These are phyloP conservation scores for Choricystis sp. DNA, from an alignment of 139 green algal genomes.

Conservation along the genomic window DNA sequence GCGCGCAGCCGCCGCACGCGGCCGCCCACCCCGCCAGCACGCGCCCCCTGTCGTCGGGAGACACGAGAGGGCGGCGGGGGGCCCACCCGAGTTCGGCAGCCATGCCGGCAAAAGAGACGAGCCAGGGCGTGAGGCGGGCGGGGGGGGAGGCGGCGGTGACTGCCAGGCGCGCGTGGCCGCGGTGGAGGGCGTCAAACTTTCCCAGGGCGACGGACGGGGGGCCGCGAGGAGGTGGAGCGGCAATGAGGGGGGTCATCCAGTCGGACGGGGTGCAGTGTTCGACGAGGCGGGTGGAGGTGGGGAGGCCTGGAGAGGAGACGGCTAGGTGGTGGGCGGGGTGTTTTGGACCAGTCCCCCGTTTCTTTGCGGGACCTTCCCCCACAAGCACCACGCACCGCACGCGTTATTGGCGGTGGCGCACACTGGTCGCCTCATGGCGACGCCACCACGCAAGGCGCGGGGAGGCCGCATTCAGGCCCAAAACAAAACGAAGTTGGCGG, in stretches of 20 bases:
- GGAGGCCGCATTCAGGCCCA: too few relatives aligned
- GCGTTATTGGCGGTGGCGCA: too few relatives aligned
- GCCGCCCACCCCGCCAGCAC: constrained; percentile 54
- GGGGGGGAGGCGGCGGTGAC: constrained; percentile 15
- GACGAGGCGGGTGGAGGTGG: neutral
- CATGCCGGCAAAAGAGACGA: constrained; percentile 77
- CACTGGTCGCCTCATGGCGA: too few relatives aligned
- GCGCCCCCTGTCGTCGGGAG: constrained; percentile 36
- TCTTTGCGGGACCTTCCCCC: too few relatives aligned
- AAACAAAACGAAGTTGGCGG: too few relatives aligned
- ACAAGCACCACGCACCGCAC: neutral
- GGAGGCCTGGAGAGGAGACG: neutral
- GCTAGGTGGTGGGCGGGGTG: neutral
- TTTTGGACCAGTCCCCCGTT: too few relatives aligned
- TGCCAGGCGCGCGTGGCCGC: constrained; percentile 59
- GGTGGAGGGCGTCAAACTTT: constrained; percentile 90
- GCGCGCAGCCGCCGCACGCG: constrained; percentile 19
- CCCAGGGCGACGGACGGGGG: constrained; percentile 57
- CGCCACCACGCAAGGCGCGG: too few relatives aligned
- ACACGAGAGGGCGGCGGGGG: constrained; percentile 50
- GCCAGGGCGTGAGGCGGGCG: too few relatives aligned
- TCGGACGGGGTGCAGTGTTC: neutral
- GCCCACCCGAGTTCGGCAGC: constrained; percentile 58
- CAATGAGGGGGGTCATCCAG: neutral
- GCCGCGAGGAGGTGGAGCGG: neutral